Percentiles rank a stretch among this genome's conserved stretches.
Conservation (phyloP, 2,329 filamentous ascomycete species). For the Rhynchosporium agropyri region DNA sequence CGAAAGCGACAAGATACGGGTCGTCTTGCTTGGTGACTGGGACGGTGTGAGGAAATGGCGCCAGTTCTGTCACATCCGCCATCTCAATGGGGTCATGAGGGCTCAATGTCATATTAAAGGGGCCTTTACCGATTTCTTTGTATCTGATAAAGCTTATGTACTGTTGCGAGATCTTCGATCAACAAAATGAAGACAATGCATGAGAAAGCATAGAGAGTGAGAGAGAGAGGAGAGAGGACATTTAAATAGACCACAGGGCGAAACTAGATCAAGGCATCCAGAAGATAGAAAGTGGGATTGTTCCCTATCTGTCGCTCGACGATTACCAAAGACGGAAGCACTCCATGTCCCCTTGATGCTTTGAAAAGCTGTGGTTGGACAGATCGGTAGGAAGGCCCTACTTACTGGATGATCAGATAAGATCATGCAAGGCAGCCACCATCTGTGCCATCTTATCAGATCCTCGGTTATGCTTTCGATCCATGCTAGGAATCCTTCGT, state of each 20-base stretch:
- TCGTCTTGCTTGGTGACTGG: conserved; percentile 17
- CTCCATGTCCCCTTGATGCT: background rate
- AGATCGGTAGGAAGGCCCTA: background rate
- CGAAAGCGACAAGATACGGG: conserved; percentile 30
- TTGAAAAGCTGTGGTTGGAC: background rate
- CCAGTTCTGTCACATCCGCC: background rate
- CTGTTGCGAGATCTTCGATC: no score
- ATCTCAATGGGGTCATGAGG: background rate
- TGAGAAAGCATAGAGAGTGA: no score
- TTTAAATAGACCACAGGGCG: no score
- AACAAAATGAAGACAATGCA: no score
- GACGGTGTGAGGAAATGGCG: background rate
- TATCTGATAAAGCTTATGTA: no score
- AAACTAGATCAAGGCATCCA: background rate
- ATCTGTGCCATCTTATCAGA: background rate
- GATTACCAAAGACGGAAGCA: background rate
- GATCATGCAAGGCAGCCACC: background rate
- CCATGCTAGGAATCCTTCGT: background rate
- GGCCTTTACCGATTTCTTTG: no score
- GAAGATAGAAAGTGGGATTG: background rate
- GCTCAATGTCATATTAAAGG: background rate
- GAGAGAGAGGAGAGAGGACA: no score
- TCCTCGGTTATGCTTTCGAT: background rate
- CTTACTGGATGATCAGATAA: conserved; percentile 6
- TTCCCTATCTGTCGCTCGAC: no score